Evolutionary conservation across 2,329 filamentous ascomycete genomes (phyloP), one percentile per base, ranked within the genome.

Genomic region (Fusarium sulawesiense): DNA sequence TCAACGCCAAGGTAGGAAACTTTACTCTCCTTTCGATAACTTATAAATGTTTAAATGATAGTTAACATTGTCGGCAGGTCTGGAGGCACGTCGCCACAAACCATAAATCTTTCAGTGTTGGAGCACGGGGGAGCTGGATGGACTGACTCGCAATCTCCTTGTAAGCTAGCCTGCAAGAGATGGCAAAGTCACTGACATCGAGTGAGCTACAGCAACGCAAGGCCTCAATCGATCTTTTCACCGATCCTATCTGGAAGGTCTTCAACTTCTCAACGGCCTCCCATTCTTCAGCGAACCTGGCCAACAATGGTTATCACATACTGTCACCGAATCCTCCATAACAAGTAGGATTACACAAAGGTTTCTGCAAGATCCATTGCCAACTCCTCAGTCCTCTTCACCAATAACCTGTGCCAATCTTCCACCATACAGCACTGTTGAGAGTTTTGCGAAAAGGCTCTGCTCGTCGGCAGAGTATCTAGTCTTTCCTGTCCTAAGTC

Each of bases 21-120:
- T 25, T 25, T 6, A 25, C 23, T 25, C 1, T 7, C 23, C 23
- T 25, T 25, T 7, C 23, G 7, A 7, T 25, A 2, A 25, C 2
- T 2, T 25, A 6, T 25, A 25, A 25, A 25, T 6, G 23, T 25
- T 25, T 25, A 2, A 25, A 25, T 7, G 23, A 25, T 25, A 7
- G 23, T 25, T 25, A 25, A 25, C 2, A 25, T 7, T 2, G 23
- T 25, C 23, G 23, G 2, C 23, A 7, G 23, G 7, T 25, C 23
- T 7, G 21, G 7, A 25, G 6, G 34, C 2, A 14, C 29, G 1
- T 18, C n/a, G 2, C 45, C 45, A 10, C 13, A n/a, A n/a, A n/a
- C n/a, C n/a, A n/a, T n/a, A n/a, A 0, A 11, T 18, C 32, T 11
- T 1, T 37, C 0, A 4, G 1, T 18, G 16, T 4, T 2, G 1